These are phyloP conservation scores for Fraxinus platypoda DNA, from an alignment of 305 asterid genomes.

Conservation along the genomic window DNA sequence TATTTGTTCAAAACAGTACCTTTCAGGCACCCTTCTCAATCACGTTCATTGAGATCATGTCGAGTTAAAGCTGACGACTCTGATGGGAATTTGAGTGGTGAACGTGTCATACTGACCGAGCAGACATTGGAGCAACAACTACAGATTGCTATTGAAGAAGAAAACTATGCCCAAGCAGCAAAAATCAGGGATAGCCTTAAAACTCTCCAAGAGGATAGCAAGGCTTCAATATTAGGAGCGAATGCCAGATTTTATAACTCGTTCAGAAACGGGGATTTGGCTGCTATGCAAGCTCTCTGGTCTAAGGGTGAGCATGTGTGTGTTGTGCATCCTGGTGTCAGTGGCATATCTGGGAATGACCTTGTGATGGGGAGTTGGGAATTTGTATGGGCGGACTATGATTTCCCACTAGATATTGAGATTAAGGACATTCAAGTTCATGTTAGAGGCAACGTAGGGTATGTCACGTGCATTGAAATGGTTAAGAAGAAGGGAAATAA, in stretches of 20 bases:
- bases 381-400: slow-evolving; percentile 84
- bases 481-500: slow-evolving; percentile 79
- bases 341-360: slow-evolving; percentile 91
- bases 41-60: slow-evolving; percentile 36
- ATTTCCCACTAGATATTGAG: slow-evolving; percentile 82
- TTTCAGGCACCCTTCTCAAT: slow-evolving; percentile 47
- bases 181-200: slow-evolving; percentile 82
- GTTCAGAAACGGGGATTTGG: slow-evolving; percentile 76
- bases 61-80: slow-evolving; percentile 73
- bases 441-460: slow-evolving; percentile 70
- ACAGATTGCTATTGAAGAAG: slow-evolving; percentile 69
- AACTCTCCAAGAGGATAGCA: slow-evolving; percentile 84
- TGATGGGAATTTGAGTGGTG: slow-evolving; percentile 72
- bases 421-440: slow-evolving; percentile 76
- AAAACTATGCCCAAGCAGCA: slow-evolving; percentile 85
- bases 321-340: slow-evolving; percentile 93
- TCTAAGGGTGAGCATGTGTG: slow-evolving; percentile 77
- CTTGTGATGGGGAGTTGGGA: slow-evolving; percentile 99
- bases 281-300: slow-evolving; percentile 85
- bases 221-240: slow-evolving; percentile 78
- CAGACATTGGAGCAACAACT: slow-evolving; percentile 69
- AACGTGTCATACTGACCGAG: slow-evolving; percentile 68
- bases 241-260: slow-evolving; percentile 78
- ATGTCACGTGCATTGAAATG: slow-evolving; percentile 84
- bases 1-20: slow-evolving; percentile 56